Conservation (phyloP, 139 green algal species). For the Chlorella sp. region DNA sequence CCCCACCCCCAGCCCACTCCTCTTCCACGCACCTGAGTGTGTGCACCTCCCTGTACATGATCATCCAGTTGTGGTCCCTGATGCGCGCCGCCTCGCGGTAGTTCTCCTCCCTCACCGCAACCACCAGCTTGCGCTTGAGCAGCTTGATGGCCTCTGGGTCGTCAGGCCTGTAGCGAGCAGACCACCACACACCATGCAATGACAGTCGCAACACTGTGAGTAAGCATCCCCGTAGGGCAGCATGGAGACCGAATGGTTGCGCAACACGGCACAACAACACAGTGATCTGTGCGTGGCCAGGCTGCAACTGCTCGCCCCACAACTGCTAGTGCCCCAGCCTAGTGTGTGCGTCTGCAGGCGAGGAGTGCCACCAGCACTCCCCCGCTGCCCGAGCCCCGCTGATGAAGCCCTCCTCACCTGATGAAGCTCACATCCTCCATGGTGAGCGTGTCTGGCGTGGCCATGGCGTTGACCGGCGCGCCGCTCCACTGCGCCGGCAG, state of each 20-base stretch:
- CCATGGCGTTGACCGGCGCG: neutral
- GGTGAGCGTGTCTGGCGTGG: neutral
- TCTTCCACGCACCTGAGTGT: neutral
- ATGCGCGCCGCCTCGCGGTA: slow-evolving; percentile 38
- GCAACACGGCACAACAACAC: neutral
- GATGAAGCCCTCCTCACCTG: no score
- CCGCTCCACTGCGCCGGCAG: neutral
- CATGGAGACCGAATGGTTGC: neutral
- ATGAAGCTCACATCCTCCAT: neutral
- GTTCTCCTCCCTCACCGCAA: slow-evolving; percentile 55
- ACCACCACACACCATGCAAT: neutral
- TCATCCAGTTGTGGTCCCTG: slow-evolving; percentile 66
- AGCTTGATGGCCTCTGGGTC: slow-evolving; percentile 59
- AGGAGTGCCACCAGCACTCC: neutral
- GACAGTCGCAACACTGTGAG: neutral
- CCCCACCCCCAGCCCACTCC: neutral
- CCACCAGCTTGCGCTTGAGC: slow-evolving; percentile 61
- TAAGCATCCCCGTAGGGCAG: neutral
- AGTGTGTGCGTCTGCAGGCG: neutral
- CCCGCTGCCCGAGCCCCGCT: no score
- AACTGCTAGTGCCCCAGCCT: neutral
- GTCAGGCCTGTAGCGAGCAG: slow-evolving; percentile 11
- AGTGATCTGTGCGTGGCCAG: neutral
- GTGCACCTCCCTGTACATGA: slow-evolving; percentile 33
- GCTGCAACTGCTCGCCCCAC: neutral